phyloP scores from a whole-genome alignment of 2,329 filamentous ascomycete genomes.

The Aspergillus nomiae region DNA sequence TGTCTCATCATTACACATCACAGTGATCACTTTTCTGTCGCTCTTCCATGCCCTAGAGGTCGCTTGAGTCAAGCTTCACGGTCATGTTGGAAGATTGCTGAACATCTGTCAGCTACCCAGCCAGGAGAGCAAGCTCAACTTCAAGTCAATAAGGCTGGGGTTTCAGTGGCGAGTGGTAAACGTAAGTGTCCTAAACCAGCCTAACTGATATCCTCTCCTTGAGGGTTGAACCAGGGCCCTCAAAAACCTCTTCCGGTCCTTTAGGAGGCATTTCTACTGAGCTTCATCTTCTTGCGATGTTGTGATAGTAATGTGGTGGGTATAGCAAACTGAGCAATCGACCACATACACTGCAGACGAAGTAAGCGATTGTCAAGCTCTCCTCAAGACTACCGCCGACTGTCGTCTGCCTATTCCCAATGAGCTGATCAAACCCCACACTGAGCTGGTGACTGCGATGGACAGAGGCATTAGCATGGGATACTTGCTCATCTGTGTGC shows the following conservation, averaged over 20 bases:
- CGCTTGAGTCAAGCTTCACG: neutral
- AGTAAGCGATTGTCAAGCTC: neutral
- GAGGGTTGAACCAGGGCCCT: neutral
- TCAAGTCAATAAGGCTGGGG: neutral
- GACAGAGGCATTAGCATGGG: neutral
- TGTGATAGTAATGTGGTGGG: neutral
- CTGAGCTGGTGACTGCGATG: neutral
- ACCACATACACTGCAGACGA: neutral
- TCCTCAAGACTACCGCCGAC: neutral
- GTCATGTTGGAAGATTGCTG: neutral
- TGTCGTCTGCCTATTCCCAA: neutral
- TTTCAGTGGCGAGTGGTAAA: neutral
- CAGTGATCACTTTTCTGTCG: neutral
- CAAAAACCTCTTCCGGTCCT: neutral
- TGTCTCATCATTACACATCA: neutral
- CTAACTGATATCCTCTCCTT: neutral
- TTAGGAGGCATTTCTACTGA: neutral
- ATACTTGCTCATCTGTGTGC: neutral
- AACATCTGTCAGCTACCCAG: neutral
- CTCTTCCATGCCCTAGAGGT: neutral
- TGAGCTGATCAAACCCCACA: neutral
- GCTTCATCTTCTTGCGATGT: neutral
- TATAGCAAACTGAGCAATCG: neutral
- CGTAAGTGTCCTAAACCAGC: neutral
- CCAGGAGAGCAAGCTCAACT: neutral